A percentile compares a stretch with the other conserved stretches of the same genome.
Evolutionary conservation across 2,329 filamentous ascomycete genomes (phyloP).

Genomic region (Fusarium tanahbumbuense): DNA sequence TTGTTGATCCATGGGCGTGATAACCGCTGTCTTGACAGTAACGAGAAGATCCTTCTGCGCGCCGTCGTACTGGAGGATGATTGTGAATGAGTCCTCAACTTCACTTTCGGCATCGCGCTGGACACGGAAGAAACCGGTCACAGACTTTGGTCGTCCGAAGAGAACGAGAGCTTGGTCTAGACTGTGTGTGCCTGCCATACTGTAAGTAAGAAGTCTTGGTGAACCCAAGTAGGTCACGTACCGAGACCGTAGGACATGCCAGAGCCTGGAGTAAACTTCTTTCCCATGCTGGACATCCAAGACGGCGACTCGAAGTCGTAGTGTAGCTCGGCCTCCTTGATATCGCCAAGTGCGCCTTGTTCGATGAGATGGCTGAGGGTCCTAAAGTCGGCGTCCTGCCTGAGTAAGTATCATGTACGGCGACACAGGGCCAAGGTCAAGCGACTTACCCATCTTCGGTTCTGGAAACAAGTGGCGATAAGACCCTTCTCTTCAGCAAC

Average conservation of each 20-base stretch:
- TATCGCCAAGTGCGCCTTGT: conserved; percentile 57
- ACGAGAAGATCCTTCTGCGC: conserved; percentile 49
- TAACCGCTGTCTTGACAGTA: conserved; percentile 36
- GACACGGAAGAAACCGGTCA: conserved; percentile 39
- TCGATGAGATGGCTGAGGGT: conserved; percentile 29
- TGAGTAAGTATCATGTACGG: fast-evolving
- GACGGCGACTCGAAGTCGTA: conserved; percentile 66
- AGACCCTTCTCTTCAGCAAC: conserved; percentile 30
- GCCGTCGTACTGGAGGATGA: conserved; percentile 67
- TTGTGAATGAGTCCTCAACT: conserved; percentile 63
- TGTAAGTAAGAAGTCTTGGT: fast-evolving
- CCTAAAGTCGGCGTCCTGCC: conserved; percentile 42
- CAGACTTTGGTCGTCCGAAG: conserved; percentile 31
- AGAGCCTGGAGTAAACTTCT: conserved; percentile 51
- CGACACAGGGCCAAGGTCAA: fast-evolving
- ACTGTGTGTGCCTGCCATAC: conserved; percentile 33
- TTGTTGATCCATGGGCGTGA: conserved; percentile 32
- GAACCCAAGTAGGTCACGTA: not conserved
- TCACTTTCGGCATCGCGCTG: conserved; percentile 40
- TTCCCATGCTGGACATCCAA: conserved; percentile 52
- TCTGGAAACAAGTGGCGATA: conserved; percentile 42
- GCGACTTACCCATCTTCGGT: conserved; percentile 36
- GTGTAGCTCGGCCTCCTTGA: conserved; percentile 74
- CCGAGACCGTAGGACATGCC: conserved; percentile 59
- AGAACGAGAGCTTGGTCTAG: conserved; percentile 39